Conservation (phyloP, 257 asterid species). For the Solanum peruvianum region DNA sequence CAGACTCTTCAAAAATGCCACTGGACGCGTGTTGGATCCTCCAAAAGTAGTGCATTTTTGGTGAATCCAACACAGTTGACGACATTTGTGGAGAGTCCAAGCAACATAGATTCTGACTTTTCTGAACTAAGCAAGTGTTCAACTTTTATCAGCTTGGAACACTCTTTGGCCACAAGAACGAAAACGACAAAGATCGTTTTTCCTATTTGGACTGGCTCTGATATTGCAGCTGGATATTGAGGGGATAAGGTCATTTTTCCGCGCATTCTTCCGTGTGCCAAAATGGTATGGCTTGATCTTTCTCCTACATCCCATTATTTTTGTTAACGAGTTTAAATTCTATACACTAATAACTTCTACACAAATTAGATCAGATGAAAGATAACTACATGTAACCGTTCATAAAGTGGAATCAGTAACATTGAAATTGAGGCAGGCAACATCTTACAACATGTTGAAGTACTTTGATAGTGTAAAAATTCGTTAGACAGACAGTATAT, state of each 20-base stretch:
- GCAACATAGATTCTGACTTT: not conserved
- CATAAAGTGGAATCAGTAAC: not conserved
- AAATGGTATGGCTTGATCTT: constrained; percentile 43
- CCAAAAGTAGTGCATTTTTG: not conserved
- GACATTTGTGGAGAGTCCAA: not conserved
- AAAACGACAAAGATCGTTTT: constrained; percentile 89
- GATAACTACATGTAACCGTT: not conserved
- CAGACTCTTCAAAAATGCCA: not conserved
- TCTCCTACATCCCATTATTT: not conserved
- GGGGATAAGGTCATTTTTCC: constrained; percentile 82
- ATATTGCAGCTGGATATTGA: constrained; percentile 79
- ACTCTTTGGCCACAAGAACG: constrained; percentile 96
- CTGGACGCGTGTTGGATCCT: not conserved
- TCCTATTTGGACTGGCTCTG: constrained; percentile 94
- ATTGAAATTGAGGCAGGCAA: not conserved
- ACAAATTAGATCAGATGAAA: not conserved
- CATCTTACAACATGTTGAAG: not conserved
- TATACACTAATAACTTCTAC: not conserved
- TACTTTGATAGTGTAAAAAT: no score
- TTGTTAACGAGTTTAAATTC: not conserved
- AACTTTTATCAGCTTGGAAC: constrained; percentile 65
- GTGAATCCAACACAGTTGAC: not conserved
- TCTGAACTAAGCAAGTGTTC: not conserved
- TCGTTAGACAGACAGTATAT: no score
- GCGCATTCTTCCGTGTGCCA: constrained; percentile 76